Base-by-base conservation (phyloP, 768 basidiomycete species). In the Mycena polygramma region DNA sequence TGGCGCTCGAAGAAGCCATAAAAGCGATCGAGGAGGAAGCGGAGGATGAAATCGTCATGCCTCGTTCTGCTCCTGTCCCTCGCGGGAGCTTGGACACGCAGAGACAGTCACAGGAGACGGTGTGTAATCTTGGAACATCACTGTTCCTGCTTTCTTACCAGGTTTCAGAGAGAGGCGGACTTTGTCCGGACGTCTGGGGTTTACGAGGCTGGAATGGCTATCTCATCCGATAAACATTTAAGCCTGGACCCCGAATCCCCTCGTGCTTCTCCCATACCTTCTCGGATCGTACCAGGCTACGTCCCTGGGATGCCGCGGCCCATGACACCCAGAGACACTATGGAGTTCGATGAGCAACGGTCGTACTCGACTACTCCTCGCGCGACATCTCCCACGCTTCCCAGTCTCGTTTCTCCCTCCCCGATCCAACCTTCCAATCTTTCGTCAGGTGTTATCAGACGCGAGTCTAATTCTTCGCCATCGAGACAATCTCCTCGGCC, bases 221-320 rank as follows among this genome's bases (percentile, higher is more conserved):
- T 93, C 64, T 92, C 90, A 26, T 85, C 89, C 37, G 92, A 93
- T 75, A 88, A 85, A 63, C 86, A 87, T 49, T 77, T 83, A 24
- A 79, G 82, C 49, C 77, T 82, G 37, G 85, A 89, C 54, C 79
- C 84, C 45, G 88, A 88, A 24, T 83, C 84, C 57, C 86, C 83
- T 48, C 87, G 85, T n/a, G 79, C 87, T 57, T 91, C 90, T 2
- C 91, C 92, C 51, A 82, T 90, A 26, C 90, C 91, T 35, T 83
- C 89, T 54, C 87, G 88, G 52, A 88, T 83, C 4, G 76, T 94
- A 24, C 94, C 94, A 63, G 94, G 94, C 17, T 96, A 96, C 79
- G 90, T 94, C 66, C 94, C 94, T 26, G 94, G 94, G 14, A 96
- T 96, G 94, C 92, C 93, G 24, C 85, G 94, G 49, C 94, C 94